Base-by-base conservation (phyloP, 1,284 basidiomycete species). In the Leccinum subspadiceum region DNA sequence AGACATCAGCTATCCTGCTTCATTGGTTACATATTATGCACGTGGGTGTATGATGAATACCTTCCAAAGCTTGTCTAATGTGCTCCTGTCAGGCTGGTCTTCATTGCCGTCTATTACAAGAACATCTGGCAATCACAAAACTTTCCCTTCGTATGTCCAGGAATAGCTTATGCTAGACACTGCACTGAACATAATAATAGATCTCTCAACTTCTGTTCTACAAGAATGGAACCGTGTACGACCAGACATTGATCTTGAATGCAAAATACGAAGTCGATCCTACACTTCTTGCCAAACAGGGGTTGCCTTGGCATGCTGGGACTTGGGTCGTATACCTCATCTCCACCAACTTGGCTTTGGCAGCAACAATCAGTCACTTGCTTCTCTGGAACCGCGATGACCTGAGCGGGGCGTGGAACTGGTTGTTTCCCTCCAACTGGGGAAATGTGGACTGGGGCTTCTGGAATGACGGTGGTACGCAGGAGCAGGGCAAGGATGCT, bases 131-230 rank as follows among this genome's bases (percentile, higher is more conserved):
- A 81, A 44, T 75, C 81, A 1, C 72, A 74, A 55, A 76, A 67
- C 52, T 78, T 83, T 68, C 83, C 82, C 2, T 83, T 84, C 70
- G 78, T 80, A 61, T 12, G 58, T 57, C n/a, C 17, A 13, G 2
- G 9, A 13, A 35, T 6, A 0, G 10, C 46, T 39, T 20, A 6
- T 1, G 17, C 5, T 31, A 5, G 9, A 15, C 9, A 53, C 3
- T 9, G 0, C 5, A 8, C 33, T 62, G 13, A 70, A 8, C 17
- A 2, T 3, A 26, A 44, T 15, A 22, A 1, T 20, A 70, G 75
- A 73, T 84, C 6, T 79, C 81, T n/a, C 82, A 83, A 69, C 71
- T 76, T 24, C 70, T 84, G 10, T 84, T 81, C 67, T 82, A 82
- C 48, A 68, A 75, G 56, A 81, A 84, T 48, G 83, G 82, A 5